phyloP scores from a whole-genome alignment of 1,284 basidiomycete species.

The Melampsora americana region DNA sequence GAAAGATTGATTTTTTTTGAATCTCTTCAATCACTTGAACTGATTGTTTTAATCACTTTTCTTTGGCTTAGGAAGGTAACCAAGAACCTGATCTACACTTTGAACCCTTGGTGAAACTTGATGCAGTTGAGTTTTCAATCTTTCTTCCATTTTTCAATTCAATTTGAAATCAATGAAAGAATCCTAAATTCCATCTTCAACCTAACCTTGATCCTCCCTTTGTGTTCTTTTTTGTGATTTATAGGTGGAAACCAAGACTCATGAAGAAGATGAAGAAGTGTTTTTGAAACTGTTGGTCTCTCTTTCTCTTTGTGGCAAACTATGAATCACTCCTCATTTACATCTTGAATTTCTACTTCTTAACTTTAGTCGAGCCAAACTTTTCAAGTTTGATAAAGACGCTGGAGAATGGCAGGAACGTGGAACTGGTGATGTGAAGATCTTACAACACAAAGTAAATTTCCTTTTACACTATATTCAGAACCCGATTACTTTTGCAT shows the following conservation, averaged over 20 bases:
- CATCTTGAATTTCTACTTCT: slow-evolving; percentile 40
- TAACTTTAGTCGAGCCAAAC: slow-evolving; percentile 80
- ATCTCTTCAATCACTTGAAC: too few relatives aligned
- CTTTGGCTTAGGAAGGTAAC: not conserved
- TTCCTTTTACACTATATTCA: slow-evolving; percentile 2
- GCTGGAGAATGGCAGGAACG: slow-evolving; percentile 95
- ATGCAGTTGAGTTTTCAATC: not conserved
- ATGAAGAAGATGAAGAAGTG: slow-evolving; percentile 89
- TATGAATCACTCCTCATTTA: not conserved
- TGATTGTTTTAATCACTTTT: too few relatives aligned
- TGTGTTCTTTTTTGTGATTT: not conserved
- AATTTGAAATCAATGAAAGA: not conserved
- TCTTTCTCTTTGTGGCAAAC: not conserved
- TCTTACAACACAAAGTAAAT: slow-evolving; percentile 73
- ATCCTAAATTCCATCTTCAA: not conserved
- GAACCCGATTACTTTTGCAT: not conserved
- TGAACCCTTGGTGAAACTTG: slow-evolving; percentile 12
- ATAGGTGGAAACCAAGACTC: slow-evolving; percentile 85
- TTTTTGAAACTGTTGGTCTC: slow-evolving; percentile 88
- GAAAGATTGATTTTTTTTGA: too few relatives aligned
- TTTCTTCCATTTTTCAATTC: not conserved
- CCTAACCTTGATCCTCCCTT: not conserved
- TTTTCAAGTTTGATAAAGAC: slow-evolving; percentile 86
- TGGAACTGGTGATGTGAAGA: slow-evolving; percentile 84
- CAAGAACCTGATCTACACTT: slow-evolving; percentile 7